Evolutionary conservation across 164 flowering plant species (phyloP), one percentile per base, ranked within the genome.

Genomic region (Warburgia ugandensis): DNA sequence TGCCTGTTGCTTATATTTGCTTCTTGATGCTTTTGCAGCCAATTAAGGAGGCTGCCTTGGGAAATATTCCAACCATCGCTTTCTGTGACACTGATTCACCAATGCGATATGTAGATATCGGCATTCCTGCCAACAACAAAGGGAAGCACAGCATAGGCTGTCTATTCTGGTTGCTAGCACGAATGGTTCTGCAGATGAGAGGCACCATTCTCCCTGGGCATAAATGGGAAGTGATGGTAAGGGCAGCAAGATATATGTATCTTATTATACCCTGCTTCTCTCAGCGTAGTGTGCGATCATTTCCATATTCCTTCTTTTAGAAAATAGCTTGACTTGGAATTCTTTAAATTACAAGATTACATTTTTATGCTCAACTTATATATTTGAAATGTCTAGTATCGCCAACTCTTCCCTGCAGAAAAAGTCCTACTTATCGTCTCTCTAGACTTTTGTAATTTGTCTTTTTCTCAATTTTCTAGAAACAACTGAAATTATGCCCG

Each of bases 31-130:
- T 28, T 21, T 16, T 59, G 68, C 79, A 84, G 90, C 96, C 96
- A 6, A 87, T 87, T 29, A 84, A 84, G 76, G 96, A 87, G 66
- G 80, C 78, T 51, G 86, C 90, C 5, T 74, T 87, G 13, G 78
- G 88, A 21, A 82, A 84, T 70, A 84, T 87, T 27, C 90, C 94
- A 2, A 84, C 85, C 19, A 81, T 87, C 65, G 96, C 96, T 16
- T 87, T 87, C 61, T 87, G 90, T 63, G 96, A 87, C 25, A 87
- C 87, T 25, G 94, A 87, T 52, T 87, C 94, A 0, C 90, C 92
- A 4, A 84, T 87, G 92, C 51, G 77, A 0, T 75, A 76, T 60
- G 89, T 86, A 33, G 96, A 84, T 42, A 78, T 87, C 66, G 96
- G 91, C 5, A 83, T 88, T 43, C 94, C 94, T 6, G 91, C 94